Conservation (phyloP, 2,329 filamentous ascomycete species). For the Fusarium sp. region DNA sequence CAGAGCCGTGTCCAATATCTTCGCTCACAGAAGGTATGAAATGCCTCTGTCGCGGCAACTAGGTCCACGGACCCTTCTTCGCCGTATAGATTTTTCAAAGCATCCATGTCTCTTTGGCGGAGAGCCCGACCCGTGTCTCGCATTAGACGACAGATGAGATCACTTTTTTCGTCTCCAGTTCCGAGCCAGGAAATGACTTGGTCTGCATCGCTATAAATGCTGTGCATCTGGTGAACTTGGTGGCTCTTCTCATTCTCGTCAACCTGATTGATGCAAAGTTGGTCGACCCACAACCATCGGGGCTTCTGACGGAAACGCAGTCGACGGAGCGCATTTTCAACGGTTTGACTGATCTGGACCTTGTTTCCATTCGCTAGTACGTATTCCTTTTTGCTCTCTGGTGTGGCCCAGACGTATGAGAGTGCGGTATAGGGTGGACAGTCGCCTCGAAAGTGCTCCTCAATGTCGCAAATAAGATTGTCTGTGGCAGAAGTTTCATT, state of each 20-base stretch:
- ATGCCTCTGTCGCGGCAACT: neutral
- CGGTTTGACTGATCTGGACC: neutral
- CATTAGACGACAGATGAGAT: conserved; percentile 10
- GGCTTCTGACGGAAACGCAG: neutral
- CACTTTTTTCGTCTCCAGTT: neutral
- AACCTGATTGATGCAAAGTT: conserved; percentile 27
- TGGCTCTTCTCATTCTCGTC: conserved; percentile 16
- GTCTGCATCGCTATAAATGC: conserved; percentile 12
- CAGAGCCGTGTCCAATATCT: conserved; percentile 30
- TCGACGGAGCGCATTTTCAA: neutral
- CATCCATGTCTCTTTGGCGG: neutral
- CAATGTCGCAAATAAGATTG: neutral
- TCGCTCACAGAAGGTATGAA: conserved; percentile 6
- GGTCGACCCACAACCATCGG: conserved; percentile 21
- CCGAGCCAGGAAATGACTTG: conserved; percentile 18
- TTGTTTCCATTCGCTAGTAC: neutral
- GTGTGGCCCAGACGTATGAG: conserved; percentile 13
- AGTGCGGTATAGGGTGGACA: conserved; percentile 12
- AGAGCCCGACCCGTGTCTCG: neutral
- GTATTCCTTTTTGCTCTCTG: neutral
- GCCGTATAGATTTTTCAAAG: neutral
- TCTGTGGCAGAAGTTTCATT: neutral
- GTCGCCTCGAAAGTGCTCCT: neutral
- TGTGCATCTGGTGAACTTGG: conserved; percentile 27
- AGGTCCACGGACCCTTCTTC: neutral